Base-by-base conservation (phyloP, 2,329 filamentous ascomycete genomes). In the Calonectria ilicicola region DNA sequence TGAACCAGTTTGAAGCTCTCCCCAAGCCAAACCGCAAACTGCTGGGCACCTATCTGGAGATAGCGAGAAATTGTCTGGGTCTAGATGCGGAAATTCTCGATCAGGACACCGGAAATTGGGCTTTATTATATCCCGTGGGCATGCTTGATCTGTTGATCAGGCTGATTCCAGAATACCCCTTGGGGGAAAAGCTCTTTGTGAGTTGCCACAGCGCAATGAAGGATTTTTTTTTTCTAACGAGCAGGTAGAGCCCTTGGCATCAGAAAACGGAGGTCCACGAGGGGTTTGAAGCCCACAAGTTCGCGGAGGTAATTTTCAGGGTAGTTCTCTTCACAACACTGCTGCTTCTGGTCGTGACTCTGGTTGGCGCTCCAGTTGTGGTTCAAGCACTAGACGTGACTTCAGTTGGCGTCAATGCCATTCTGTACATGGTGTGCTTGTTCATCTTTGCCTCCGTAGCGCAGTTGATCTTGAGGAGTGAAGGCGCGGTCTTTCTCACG, bases 331-430 rank as follows among this genome's bases (percentile, higher is more conserved):
- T 23, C 14, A 51, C 46, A 3, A 9, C 64, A 17, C 26, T 38
- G 17, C 49, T 63, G 23, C 21, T 69, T 21, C 1, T 44, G 2
- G n/a, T 72, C 15, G 70, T 69, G 15, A 47, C 63, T 2, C 60
- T 72, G 5, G 53, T 72, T 6, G 70, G 70, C 14, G 53, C 51
- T 4, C 70, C 70, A 15, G 67, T 72, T 1, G 38, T 62, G 1
- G 29, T 72, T 2, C 63, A 70, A 14, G 53, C 70, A 1, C 21
- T 72, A 21, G 46, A 23, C 17, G 44, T 70, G 2, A 49, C 56
- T 9, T 53, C 67, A 9, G 44, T 60, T 6, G 23, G 23, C 12
- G 63, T 47, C 8, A 67, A 63, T 15, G 67, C 46, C 32, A 63
- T 58, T 15, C 21, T 63, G 15, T 72, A 70, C n/a, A 21, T 72